These are phyloP conservation scores for Linum lewisii DNA, from an alignment of 345 rosid species.

Conservation along the genomic window DNA sequence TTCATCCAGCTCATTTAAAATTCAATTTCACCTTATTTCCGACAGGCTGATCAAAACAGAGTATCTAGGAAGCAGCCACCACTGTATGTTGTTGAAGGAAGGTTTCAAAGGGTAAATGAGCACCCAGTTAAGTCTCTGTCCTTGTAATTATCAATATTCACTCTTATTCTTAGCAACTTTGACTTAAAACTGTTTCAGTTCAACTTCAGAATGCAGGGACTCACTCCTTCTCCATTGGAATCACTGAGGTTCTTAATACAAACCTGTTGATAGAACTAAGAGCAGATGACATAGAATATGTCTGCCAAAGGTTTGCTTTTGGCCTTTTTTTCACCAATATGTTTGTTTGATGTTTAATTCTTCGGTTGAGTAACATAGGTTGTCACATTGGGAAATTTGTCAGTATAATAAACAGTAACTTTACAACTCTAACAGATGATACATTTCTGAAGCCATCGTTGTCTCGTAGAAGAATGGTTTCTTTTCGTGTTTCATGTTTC, in stretches of 20 bases:
- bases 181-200: conserved; percentile 6
- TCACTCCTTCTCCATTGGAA: conserved; percentile 84
- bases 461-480: not conserved
- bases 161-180: not conserved
- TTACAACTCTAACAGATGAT: too few relatives aligned
- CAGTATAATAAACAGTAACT: too few relatives aligned
- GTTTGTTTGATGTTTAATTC: not conserved
- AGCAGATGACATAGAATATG: conserved; percentile 94
- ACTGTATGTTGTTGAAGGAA: conserved; percentile 71
- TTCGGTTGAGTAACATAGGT: too few relatives aligned
- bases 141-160: conserved; percentile 1
- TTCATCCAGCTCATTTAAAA: too few relatives aligned
- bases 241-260: conserved; percentile 82
- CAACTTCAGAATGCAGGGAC: conserved; percentile 65
- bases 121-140: conserved; percentile 64
- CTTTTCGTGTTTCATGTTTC: not conserved
- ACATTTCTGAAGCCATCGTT: not conserved
- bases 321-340: not conserved
- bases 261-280: conserved; percentile 70
- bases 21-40: conserved; percentile 7
- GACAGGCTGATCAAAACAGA: conserved; percentile 81
- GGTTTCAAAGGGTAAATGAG: conserved; percentile 83
- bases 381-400: too few relatives aligned
- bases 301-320: conserved; percentile 56
- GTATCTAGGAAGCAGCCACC: conserved; percentile 56